These are phyloP conservation scores for Colletotrichum sp. DNA, from an alignment of 2,329 filamentous ascomycete genomes.

Conservation along the genomic window DNA sequence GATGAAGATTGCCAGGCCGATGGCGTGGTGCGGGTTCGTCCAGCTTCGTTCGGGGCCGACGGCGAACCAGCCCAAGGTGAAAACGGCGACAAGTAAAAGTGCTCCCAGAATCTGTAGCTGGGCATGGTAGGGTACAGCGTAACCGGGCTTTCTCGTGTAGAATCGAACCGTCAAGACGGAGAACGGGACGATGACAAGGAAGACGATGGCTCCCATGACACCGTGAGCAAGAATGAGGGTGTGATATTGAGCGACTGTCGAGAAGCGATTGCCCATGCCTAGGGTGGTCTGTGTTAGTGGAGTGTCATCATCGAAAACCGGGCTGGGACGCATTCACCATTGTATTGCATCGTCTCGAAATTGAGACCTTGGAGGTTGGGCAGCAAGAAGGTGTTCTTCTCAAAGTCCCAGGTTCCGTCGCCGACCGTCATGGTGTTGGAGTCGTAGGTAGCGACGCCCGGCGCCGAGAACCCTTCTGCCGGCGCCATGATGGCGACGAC, in stretches of 20 bases:
- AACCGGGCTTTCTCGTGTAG: slow-evolving; percentile 65
- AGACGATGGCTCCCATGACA: slow-evolving; percentile 73
- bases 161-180: slow-evolving; percentile 80
- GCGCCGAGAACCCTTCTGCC: slow-evolving; percentile 66
- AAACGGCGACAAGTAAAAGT: slow-evolving; percentile 71
- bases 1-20: slow-evolving; percentile 79
- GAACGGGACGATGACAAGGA: slow-evolving; percentile 74
- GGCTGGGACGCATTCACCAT: slow-evolving; percentile 61
- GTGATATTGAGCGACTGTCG: slow-evolving; percentile 72
- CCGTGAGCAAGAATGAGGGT: slow-evolving; percentile 73
- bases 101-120: slow-evolving; percentile 76
- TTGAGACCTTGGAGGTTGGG: slow-evolving; percentile 79
- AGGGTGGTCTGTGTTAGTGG: slow-evolving; percentile 23
- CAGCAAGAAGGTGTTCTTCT: slow-evolving; percentile 77
- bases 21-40: slow-evolving; percentile 85
- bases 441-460: slow-evolving; percentile 75
- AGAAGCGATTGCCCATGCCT: slow-evolving; percentile 87
- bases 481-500: slow-evolving; percentile 64
- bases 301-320: not conserved
- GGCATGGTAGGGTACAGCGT: slow-evolving; percentile 72
- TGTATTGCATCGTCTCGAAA: slow-evolving; percentile 84
- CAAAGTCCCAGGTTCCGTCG: slow-evolving; percentile 84
- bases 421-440: slow-evolving; percentile 79
- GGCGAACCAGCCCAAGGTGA: slow-evolving; percentile 79
- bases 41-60: slow-evolving; percentile 75